Conservation (phyloP, 345 rosid genomes). For the Citrus australasica region DNA sequence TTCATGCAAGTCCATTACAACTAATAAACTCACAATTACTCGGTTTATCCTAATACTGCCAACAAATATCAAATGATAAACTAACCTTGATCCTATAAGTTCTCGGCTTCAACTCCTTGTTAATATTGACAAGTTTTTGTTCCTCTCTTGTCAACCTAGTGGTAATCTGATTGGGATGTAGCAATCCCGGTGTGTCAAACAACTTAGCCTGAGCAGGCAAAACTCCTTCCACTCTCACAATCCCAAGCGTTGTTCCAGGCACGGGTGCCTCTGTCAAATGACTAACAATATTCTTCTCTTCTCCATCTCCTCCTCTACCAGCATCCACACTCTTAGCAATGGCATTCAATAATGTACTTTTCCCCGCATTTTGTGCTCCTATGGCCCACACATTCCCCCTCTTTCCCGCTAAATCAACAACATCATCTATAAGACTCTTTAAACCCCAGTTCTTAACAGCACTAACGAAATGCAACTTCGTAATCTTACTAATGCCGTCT, state of each 20-base stretch:
- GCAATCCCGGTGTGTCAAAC: slow-evolving; percentile 87
- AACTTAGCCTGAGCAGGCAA: slow-evolving; percentile 75
- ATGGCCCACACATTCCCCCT: slow-evolving; percentile 92
- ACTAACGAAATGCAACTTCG: slow-evolving; percentile 81
- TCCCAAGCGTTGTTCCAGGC: slow-evolving; percentile 90
- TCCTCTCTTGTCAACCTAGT: slow-evolving; percentile 86
- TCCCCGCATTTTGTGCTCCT: slow-evolving; percentile 89
- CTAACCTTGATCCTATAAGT: slow-evolving; percentile 91
- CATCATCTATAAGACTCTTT: slow-evolving; percentile 75
- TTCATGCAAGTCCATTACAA: neutral
- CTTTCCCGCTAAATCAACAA: slow-evolving; percentile 65
- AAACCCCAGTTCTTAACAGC: slow-evolving; percentile 82
- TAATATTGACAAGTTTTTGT: slow-evolving; percentile 76
- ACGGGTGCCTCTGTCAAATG: slow-evolving; percentile 89
- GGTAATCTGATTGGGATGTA: slow-evolving; percentile 81
- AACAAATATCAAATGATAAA: neutral
- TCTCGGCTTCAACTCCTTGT: slow-evolving; percentile 83
- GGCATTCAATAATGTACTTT: slow-evolving; percentile 85
- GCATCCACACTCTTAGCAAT: slow-evolving; percentile 53
- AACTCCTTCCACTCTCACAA: slow-evolving; percentile 77
- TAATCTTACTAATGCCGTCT: slow-evolving; percentile 65
- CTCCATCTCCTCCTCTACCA: neutral
- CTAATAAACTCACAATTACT: neutral
- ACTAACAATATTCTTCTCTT: slow-evolving; percentile 33
- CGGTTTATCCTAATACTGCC: neutral